Conservation (phyloP, 495 filamentous ascomycete genomes). For the Pseudomonodictys pantanalensis region DNA sequence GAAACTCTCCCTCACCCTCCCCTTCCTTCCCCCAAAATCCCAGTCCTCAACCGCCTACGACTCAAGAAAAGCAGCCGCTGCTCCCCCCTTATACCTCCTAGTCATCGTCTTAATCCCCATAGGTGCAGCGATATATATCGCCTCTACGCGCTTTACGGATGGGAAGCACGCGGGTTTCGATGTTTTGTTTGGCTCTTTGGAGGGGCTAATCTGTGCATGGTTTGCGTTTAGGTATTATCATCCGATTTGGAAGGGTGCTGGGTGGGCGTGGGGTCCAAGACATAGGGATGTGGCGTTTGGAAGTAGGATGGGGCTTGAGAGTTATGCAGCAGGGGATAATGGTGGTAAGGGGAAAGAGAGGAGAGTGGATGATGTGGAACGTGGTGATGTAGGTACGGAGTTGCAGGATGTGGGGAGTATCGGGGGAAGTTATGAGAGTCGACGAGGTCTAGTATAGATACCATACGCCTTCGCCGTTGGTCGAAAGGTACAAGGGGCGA, state of each 20-base stretch:
- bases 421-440: background rate
- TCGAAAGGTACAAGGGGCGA: too few relatives aligned
- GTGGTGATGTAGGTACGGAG: background rate
- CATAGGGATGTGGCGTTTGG: too few relatives aligned
- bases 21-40: too few relatives aligned
- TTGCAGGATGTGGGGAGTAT: background rate
- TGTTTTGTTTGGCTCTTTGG: constrained; percentile 54
- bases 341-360: background rate
- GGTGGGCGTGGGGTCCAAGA: too few relatives aligned
- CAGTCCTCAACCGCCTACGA: too few relatives aligned
- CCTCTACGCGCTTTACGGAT: constrained; percentile 59
- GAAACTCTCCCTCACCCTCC: too few relatives aligned
- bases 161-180: constrained; percentile 63
- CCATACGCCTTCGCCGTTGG: too few relatives aligned
- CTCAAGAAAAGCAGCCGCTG: too few relatives aligned
- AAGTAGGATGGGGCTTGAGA: background rate
- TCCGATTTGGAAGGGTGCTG: constrained; percentile 33
- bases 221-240: constrained; percentile 60
- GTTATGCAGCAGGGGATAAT: background rate
- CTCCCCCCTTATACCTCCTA: constrained; percentile 57
- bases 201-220: constrained; percentile 56
- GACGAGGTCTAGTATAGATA: background rate
- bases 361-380: background rate
- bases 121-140: constrained; percentile 57
- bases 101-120: constrained; percentile 55